Percentiles rank a stretch among this genome's conserved stretches.
phyloP scores from a whole-genome alignment of 2,329 filamentous ascomycete genomes.

The Talaromyces sp. region DNA sequence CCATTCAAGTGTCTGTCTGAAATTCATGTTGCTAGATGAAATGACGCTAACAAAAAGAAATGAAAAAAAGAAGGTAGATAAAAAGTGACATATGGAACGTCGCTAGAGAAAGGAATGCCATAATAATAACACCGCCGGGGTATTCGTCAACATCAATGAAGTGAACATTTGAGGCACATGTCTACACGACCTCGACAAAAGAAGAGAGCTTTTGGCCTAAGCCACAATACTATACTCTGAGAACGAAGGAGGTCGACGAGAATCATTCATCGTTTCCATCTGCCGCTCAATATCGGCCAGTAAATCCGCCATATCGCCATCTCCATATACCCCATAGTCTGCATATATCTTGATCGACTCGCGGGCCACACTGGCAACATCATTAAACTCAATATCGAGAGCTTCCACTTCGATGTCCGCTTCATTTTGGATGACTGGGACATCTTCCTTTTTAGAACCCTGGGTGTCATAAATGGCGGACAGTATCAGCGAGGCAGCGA shows the following conservation, averaged over 20 bases:
- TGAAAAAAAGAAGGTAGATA: neutral
- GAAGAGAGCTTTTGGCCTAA: neutral
- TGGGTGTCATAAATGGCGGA: constrained; percentile 24
- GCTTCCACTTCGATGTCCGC: neutral
- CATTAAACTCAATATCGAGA: constrained; percentile 5
- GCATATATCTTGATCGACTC: constrained; percentile 68
- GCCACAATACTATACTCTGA: neutral
- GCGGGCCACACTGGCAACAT: constrained; percentile 16
- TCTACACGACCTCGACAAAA: neutral
- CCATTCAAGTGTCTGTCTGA: neutral
- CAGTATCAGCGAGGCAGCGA: constrained; percentile 66
- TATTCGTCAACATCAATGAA: neutral
- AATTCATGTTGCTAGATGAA: neutral
- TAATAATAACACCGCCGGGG: neutral
- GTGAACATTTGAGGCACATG: neutral
- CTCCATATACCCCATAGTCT: constrained; percentile 58
- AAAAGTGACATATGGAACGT: neutral
- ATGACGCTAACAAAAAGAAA: neutral
- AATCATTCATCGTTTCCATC: constrained; percentile 45
- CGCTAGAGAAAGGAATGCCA: neutral
- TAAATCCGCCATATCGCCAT: constrained; percentile 64
- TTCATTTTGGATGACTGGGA: constrained; percentile 51
- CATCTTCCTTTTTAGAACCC: constrained; percentile 51
- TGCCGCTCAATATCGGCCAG: constrained; percentile 65
- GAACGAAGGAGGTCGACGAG: constrained; percentile 22